Base-by-base conservation (phyloP, 2,329 filamentous ascomycete species). In the Emergomyces orientalis region DNA sequence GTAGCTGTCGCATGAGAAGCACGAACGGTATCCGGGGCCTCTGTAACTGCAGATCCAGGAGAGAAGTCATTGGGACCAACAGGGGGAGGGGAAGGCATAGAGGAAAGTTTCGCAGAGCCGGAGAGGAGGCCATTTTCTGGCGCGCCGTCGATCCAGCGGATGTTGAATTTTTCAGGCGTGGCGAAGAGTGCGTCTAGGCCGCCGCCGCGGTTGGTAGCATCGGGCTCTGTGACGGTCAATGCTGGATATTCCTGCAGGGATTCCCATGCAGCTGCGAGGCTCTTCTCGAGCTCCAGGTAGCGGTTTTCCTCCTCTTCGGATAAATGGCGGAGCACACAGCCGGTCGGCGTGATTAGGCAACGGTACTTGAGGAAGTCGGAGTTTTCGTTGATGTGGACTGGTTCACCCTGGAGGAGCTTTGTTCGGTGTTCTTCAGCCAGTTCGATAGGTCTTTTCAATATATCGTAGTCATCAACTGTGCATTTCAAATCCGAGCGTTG, bases 181-280 rank as follows among this genome's bases (percentile, higher is more conserved):
- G 76, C 73, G 39, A 77, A 77, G 22, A 80, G 73, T 8, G 76
- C 75, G 62, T 79, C 77, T 34, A 80, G 70, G 2, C 77, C 77
- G 7, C 78, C 78, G 39, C 71, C 74, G 32, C 77, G 73, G 63
- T 80, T 79, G 58, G 72, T 76, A n/a, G 71, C 68, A 56, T 79
- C 77, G 2, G 76, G 73, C 25, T 76, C 72, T 11, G 76, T 72
- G 52, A 73, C 69, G 3, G 71, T 68, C 3, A 72, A 66, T 1
- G 70, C 68, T 2, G 76, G 75, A 64, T 75, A 77, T 63, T 77
- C 75, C 60, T 76, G 72, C 54, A 72, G 73, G 45, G 69, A 71
- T 63, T 75, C 75, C 13, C 69, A 66, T 25, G 69, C 63, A 30
- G 68, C 67, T 6, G 68, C 64, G 5, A 74, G 69, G 61, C 69